These are phyloP conservation scores for Sarcodon sp. DNA, from an alignment of 768 basidiomycete genomes.

Conservation along the genomic window DNA sequence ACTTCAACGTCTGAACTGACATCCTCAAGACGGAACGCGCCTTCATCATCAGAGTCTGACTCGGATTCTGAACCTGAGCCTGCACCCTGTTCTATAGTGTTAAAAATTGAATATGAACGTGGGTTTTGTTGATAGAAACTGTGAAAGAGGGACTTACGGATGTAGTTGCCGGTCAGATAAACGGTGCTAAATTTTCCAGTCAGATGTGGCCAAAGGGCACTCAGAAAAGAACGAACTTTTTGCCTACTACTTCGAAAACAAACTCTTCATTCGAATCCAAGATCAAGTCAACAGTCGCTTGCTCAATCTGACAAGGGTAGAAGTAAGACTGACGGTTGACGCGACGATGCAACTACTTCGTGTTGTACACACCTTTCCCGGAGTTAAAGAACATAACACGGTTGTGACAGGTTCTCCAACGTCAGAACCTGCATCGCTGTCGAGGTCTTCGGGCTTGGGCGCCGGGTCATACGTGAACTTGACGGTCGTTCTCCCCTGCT, in stretches of 20 bases:
- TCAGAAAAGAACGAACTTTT: constrained; percentile 41
- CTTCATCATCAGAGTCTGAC: constrained; percentile 27
- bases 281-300: constrained; percentile 55
- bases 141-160: constrained; percentile 32
- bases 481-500: constrained; percentile 45
- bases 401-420: constrained; percentile 24
- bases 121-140: background rate
- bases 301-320: constrained; percentile 50
- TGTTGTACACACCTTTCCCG: constrained; percentile 50
- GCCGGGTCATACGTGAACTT: constrained; percentile 46
- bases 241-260: constrained; percentile 59
- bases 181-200: constrained; percentile 33
- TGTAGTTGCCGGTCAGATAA: constrained; percentile 77
- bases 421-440: constrained; percentile 20
- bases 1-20: constrained; percentile 81
- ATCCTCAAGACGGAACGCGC: constrained; percentile 54
- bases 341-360: background rate
- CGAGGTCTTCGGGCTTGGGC: constrained; percentile 17
- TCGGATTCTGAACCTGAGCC: no score
- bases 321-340: background rate
- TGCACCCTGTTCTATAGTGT: constrained; percentile 31
- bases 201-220: constrained; percentile 7
- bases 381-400: constrained; percentile 68
- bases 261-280: constrained; percentile 57
- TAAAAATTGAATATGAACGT: constrained; percentile 1